Evolutionary conservation across 257 asterid species (phyloP).

Genomic region (Echium plantagineum): DNA sequence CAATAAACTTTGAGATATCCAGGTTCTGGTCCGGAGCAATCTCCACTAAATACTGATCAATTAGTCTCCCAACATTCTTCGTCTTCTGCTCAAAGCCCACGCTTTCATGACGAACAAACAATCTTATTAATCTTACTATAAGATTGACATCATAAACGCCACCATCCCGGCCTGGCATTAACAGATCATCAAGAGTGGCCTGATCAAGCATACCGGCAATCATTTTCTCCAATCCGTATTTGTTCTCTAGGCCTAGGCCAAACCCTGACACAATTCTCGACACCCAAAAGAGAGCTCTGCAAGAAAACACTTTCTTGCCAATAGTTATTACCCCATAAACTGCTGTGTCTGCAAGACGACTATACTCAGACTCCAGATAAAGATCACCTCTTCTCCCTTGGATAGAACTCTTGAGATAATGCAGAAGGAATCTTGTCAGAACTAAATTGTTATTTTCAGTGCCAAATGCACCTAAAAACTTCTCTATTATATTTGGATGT

Average conservation of each 20-base stretch:
- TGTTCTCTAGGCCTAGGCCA: constrained; percentile 34
- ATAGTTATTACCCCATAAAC: constrained; percentile 43
- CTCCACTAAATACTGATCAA: constrained; percentile 63
- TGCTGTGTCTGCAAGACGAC: constrained; percentile 43
- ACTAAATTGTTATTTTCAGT: constrained; percentile 38
- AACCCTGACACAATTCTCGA: constrained; percentile 40
- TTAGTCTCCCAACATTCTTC: constrained; percentile 38
- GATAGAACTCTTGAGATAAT: constrained; percentile 44
- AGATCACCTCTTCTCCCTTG: constrained; percentile 14
- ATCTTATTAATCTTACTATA: constrained; percentile 44
- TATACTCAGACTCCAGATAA: constrained; percentile 21
- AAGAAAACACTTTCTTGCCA: constrained; percentile 47
- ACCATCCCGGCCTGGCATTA: constrained; percentile 42
- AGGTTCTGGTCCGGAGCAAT: constrained; percentile 68
- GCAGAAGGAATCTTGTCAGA: constrained; percentile 55
- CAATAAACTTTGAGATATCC: constrained; percentile 51
- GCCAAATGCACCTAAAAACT: constrained; percentile 37
- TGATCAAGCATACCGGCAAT: constrained; percentile 58
- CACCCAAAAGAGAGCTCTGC: constrained; percentile 58
- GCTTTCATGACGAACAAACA: constrained; percentile 33
- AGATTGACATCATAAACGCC: constrained; percentile 70
- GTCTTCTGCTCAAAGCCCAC: constrained; percentile 20
- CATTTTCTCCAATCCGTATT: constrained; percentile 42
- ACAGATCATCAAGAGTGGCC: constrained; percentile 53
- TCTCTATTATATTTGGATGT: constrained; percentile 35